Percentiles rank a stretch among this genome's conserved stretches.
Conservation (phyloP, 768 basidiomycete genomes). For the Tremella mesenterica region DNA sequence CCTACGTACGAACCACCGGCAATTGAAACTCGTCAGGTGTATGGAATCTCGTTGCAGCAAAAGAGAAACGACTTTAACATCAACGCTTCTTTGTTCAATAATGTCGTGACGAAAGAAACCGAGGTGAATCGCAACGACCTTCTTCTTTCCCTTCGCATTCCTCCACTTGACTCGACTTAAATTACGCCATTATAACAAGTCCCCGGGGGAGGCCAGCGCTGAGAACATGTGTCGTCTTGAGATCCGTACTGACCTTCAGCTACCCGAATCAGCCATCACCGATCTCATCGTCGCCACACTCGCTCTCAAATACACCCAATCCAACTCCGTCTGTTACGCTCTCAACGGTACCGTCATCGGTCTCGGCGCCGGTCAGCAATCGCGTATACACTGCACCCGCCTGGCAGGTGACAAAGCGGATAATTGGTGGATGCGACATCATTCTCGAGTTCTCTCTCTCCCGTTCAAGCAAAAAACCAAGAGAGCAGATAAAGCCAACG, state of each 20-base stretch:
- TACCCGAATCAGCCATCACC: slow-evolving; percentile 65
- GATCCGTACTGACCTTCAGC: slow-evolving; percentile 47
- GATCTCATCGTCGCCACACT: slow-evolving; percentile 94
- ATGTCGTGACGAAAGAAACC: slow-evolving; percentile 82
- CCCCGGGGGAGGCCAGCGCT: not conserved
- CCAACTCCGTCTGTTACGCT: slow-evolving; percentile 95
- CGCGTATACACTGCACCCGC: slow-evolving; percentile 97
- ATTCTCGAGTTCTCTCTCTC: slow-evolving; percentile 80
- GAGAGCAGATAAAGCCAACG: slow-evolving; percentile 96
- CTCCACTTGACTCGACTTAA: not conserved
- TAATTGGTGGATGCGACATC: slow-evolving; percentile 97
- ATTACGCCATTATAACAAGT: too few species aligned
- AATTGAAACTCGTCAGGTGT: slow-evolving; percentile 89
- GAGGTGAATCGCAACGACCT: slow-evolving; percentile 60
- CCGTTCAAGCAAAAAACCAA: slow-evolving; percentile 97
- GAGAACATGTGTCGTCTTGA: too few species aligned
- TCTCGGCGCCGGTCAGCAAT: slow-evolving; percentile 95
- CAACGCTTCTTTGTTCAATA: slow-evolving; percentile 66
- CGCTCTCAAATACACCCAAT: slow-evolving; percentile 96
- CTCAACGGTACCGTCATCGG: slow-evolving; percentile 86
- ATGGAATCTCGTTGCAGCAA: slow-evolving; percentile 82
- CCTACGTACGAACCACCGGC: slow-evolving; percentile 67
- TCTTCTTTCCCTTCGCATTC: not conserved
- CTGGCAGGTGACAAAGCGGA: slow-evolving; percentile 97
- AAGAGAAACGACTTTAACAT: slow-evolving; percentile 83